phyloP scores from a whole-genome alignment of 495 filamentous ascomycete species.

The Talaromyces ruber region DNA sequence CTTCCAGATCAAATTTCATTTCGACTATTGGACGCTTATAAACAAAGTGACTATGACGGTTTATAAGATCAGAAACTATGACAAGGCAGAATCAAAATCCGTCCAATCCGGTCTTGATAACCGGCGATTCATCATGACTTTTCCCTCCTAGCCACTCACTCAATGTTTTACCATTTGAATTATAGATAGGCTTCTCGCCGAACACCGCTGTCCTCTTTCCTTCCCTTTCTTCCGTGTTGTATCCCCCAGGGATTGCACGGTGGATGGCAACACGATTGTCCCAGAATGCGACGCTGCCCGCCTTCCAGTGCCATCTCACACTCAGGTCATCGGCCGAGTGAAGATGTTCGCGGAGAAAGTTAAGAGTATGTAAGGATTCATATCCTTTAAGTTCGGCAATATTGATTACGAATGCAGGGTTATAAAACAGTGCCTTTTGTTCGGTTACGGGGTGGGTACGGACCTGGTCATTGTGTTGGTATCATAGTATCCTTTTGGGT shows the following conservation, averaged over 20 bases:
- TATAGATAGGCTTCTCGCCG: conserved; percentile 33
- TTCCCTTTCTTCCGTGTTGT: conserved; percentile 29
- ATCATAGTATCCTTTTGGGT: neutral
- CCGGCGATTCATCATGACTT: neutral
- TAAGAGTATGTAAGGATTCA: conserved; percentile 36
- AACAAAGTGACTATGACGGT: too few species aligned
- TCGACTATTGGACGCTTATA: too few species aligned
- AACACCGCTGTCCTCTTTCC: conserved; percentile 47
- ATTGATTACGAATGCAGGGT: conserved; percentile 40
- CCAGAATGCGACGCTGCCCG: conserved; percentile 47
- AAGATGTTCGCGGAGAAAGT: conserved; percentile 43
- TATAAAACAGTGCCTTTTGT: conserved; percentile 42
- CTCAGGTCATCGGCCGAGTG: conserved; percentile 45
- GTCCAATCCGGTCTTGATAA: neutral
- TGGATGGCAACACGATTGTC: conserved; percentile 41
- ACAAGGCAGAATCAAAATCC: conserved; percentile 4
- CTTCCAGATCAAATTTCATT: too few species aligned
- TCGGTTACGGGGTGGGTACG: conserved; percentile 47
- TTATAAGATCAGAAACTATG: too few species aligned
- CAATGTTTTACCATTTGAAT: neutral
- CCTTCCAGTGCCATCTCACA: conserved; percentile 48
- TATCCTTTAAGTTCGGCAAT: conserved; percentile 44
- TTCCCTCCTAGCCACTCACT: neutral
- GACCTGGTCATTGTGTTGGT: conserved; percentile 13
- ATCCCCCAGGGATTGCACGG: conserved; percentile 44